A percentile compares a stretch with the other conserved stretches of the same genome.
phyloP scores from a whole-genome alignment of 2,329 filamentous ascomycete species.

The Gaeumannomyces tritici region DNA sequence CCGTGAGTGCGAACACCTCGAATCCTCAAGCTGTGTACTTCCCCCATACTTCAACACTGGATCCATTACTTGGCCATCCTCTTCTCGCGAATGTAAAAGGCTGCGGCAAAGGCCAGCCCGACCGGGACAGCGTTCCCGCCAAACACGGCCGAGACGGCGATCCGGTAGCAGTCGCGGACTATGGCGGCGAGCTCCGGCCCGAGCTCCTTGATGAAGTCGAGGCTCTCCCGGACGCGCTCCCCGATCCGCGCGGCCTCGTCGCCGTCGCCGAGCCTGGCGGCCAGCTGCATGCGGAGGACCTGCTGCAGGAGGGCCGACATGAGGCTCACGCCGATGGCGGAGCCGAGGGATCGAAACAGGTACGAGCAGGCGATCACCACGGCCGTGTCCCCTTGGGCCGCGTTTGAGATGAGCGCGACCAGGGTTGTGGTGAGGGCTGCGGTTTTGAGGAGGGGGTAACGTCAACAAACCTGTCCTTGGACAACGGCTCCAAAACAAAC shows the following conservation, averaged over 20 bases:
- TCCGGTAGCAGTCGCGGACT: constrained; percentile 58
- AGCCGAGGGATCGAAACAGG: constrained; percentile 69
- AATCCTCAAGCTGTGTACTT: too few species aligned
- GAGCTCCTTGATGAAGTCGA: constrained; percentile 58
- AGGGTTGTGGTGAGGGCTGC: constrained; percentile 62
- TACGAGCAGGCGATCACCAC: constrained; percentile 73
- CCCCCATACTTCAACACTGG: too few species aligned
- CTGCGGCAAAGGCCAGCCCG: constrained; percentile 25
- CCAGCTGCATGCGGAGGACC: constrained; percentile 48
- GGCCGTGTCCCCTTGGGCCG: constrained; percentile 56
- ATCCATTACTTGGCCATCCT: constrained; percentile 28
- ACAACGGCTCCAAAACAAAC: constrained; percentile 28
- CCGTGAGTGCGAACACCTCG: background rate
- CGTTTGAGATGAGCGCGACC: constrained; percentile 63
- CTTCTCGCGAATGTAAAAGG: constrained; percentile 48
- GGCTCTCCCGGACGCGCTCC: constrained; percentile 56
- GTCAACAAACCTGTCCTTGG: too few species aligned
- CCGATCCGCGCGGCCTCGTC: constrained; percentile 57
- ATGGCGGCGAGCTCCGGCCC: constrained; percentile 47
- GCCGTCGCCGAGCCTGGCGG: constrained; percentile 40
- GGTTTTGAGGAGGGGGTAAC: too few species aligned
- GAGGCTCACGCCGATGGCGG: constrained; percentile 66
- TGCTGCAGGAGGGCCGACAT: constrained; percentile 65
- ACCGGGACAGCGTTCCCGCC: constrained; percentile 26
- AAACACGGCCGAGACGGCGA: constrained; percentile 30